These are phyloP conservation scores for Chenopodium album DNA, from an alignment of 148 eudicot species.

Conservation along the genomic window DNA sequence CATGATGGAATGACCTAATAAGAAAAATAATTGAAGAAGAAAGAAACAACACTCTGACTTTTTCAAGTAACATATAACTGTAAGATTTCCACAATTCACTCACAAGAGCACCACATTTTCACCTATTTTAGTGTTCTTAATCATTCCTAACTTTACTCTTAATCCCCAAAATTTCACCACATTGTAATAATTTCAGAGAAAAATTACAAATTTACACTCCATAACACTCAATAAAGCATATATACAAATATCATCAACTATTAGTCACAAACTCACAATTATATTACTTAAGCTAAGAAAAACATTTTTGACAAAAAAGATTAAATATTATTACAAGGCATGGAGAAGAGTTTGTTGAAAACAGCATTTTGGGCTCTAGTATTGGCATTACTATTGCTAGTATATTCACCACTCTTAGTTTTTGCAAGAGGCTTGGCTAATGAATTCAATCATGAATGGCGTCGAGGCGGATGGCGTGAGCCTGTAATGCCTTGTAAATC, in stretches of 20 bases:
- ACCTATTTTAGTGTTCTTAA: background rate
- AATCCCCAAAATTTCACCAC: background rate
- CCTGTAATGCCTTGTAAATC: background rate
- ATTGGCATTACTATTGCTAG: background rate
- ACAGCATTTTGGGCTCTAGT: conserved; percentile 3
- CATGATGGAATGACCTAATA: too few relatives aligned
- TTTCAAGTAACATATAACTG: background rate
- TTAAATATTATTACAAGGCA: background rate
- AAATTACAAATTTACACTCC: too few relatives aligned
- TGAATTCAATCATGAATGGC: background rate
- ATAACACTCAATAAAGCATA: background rate
- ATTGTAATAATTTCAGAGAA: too few relatives aligned
- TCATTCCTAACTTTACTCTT: background rate
- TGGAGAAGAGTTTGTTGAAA: background rate
- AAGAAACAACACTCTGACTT: background rate
- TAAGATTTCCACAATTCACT: background rate
- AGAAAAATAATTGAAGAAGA: too few relatives aligned
- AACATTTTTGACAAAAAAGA: background rate
- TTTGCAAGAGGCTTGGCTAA: background rate
- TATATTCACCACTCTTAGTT: background rate
- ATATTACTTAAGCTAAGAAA: background rate
- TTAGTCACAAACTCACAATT: background rate
- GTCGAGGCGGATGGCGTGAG: background rate
- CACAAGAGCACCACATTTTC: background rate
- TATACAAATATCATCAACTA: background rate